Evolutionary conservation across 305 asterid species (phyloP).

Genomic region (Fraxinus greggii): DNA sequence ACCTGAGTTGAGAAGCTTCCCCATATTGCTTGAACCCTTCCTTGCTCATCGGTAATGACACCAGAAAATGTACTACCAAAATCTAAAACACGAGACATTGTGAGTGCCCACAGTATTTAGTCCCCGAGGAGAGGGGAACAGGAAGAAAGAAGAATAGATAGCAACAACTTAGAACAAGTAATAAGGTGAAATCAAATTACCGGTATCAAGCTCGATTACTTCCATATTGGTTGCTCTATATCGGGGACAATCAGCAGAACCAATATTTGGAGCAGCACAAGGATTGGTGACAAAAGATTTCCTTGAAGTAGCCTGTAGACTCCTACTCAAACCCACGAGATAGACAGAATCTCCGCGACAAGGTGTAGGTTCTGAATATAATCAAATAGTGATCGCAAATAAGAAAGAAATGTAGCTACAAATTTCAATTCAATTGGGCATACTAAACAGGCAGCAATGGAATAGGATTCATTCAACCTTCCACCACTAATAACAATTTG

Average conservation of each 20-base stretch:
- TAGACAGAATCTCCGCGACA: constrained; percentile 93
- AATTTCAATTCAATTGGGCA: not conserved
- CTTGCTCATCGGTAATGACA: constrained; percentile 85
- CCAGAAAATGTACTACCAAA: constrained; percentile 95
- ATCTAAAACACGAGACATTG: constrained; percentile 45
- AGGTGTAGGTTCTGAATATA: constrained; percentile 69
- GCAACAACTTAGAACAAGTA: not conserved
- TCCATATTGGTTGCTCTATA: constrained; percentile 98
- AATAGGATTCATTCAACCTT: not conserved
- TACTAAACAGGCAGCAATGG: constrained; percentile 13
- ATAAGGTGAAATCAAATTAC: constrained; percentile 33
- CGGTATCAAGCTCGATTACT: constrained; percentile 95
- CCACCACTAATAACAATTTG: not conserved
- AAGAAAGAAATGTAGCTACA: constrained; percentile 12
- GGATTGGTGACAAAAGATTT: constrained; percentile 95
- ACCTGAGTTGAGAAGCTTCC: constrained; percentile 66
- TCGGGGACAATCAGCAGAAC: constrained; percentile 91
- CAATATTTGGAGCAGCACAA: constrained; percentile 81
- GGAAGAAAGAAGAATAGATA: constrained; percentile 1
- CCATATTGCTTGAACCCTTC: constrained; percentile 79
- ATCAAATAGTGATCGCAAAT: constrained; percentile 18
- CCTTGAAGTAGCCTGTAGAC: constrained; percentile 93
- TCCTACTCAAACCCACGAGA: constrained; percentile 92
- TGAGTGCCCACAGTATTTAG: constrained; percentile 20
- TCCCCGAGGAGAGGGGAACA: not conserved